Percentiles rank a stretch among this genome's conserved stretches.
Evolutionary conservation across 768 basidiomycete genomes (phyloP).

Genomic region (Termitomyces sp.): DNA sequence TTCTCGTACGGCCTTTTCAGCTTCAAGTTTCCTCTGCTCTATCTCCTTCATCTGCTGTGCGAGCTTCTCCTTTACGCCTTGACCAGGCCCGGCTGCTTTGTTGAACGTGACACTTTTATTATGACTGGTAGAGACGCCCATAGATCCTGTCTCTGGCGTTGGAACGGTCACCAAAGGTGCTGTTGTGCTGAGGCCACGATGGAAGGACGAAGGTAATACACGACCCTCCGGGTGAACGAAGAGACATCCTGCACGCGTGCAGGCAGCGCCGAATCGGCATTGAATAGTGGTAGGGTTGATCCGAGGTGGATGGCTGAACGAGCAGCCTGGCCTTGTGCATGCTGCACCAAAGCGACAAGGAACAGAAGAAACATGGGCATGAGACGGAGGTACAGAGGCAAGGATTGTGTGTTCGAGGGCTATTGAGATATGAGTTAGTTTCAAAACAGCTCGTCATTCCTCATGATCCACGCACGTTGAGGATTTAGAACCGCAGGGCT

Average conservation of each 20-base stretch:
- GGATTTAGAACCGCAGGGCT: slow-evolving; percentile 79
- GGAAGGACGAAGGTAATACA: slow-evolving; percentile 75
- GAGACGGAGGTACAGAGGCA: slow-evolving; percentile 25
- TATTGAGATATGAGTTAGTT: slow-evolving; percentile 8
- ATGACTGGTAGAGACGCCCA: slow-evolving; percentile 53
- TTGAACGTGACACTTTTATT: slow-evolving; percentile 75
- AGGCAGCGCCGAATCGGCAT: slow-evolving; percentile 83
- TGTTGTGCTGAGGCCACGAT: slow-evolving; percentile 64
- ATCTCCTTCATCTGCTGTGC: slow-evolving; percentile 59
- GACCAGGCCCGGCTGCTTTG: slow-evolving; percentile 30
- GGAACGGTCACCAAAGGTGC: slow-evolving; percentile 60
- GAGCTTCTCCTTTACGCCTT: slow-evolving; percentile 40
- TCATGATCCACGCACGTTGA: slow-evolving; percentile 38
- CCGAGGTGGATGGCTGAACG: slow-evolving; percentile 63
- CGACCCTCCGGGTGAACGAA: slow-evolving; percentile 91
- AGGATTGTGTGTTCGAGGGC: slow-evolving; percentile 36
- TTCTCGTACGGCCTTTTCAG: slow-evolving; percentile 62
- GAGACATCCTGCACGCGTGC: slow-evolving; percentile 83
- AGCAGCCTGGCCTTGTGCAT: slow-evolving; percentile 67
- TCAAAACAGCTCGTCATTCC: not conserved
- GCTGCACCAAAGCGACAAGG: slow-evolving; percentile 68
- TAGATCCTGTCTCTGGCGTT: slow-evolving; percentile 63
- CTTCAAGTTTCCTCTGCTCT: slow-evolving; percentile 59
- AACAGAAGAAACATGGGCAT: slow-evolving; percentile 29
- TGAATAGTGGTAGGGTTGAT: slow-evolving; percentile 31